These are phyloP conservation scores for Xylariomycetidae sp. DNA, from an alignment of 2,329 filamentous ascomycete genomes.

Conservation along the genomic window DNA sequence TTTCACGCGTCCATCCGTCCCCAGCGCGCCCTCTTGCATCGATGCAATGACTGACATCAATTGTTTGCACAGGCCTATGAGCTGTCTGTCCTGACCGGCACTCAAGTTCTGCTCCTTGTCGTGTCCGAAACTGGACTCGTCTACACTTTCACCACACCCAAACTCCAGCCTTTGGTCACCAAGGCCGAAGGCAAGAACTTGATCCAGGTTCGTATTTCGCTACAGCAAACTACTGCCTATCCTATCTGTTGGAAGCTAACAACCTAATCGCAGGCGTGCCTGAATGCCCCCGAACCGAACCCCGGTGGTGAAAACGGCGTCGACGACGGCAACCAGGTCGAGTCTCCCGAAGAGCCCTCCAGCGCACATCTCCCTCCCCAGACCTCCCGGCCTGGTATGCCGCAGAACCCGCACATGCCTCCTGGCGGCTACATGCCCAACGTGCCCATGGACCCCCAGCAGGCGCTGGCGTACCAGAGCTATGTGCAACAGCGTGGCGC, in stretches of 20 bases:
- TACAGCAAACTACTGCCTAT: conserved; percentile 1
- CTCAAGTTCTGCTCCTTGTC: conserved; percentile 91
- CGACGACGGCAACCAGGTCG: conserved; percentile 68
- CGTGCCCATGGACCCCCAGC: conserved; percentile 67
- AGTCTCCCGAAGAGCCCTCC: conserved; percentile 85
- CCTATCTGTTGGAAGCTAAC: conserved; percentile 25
- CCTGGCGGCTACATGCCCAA: conserved; percentile 54
- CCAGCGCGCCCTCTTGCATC: background rate
- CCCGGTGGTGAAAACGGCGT: conserved; percentile 76
- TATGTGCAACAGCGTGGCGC: conserved; percentile 71
- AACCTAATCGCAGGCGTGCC: conserved; percentile 62
- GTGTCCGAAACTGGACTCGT: conserved; percentile 96
- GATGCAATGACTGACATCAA: conserved; percentile 16
- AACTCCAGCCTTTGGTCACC: conserved; percentile 94
- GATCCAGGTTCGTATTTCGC: conserved; percentile 66
- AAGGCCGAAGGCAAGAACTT: conserved; percentile 99
- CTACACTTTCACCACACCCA: conserved; percentile 97
- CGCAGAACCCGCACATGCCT: conserved; percentile 57
- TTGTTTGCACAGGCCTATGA: conserved; percentile 72
- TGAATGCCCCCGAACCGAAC: conserved; percentile 90
- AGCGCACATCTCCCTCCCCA: conserved; percentile 69
- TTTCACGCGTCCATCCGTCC: conserved; percentile 7
- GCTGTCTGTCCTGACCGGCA: conserved; percentile 92
- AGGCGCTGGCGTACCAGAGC: conserved; percentile 76
- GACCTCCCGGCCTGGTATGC: conserved; percentile 58